phyloP scores from a whole-genome alignment of 192 early-diverging fungal species.

The Irineochytrium annulatum region DNA sequence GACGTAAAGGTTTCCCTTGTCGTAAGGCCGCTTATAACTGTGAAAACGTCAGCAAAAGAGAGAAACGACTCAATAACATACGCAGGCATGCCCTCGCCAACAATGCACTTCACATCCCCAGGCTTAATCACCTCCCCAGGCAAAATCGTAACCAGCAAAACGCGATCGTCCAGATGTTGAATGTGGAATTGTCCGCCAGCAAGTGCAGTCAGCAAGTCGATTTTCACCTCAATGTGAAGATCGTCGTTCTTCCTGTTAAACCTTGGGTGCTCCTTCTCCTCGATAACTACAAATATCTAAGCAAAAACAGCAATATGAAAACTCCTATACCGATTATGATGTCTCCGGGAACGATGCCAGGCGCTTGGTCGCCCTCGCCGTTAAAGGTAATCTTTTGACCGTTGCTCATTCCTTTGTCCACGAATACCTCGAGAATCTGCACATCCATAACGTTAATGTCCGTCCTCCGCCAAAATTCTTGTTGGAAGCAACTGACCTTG shows the following conservation, averaged over 20 bases:
- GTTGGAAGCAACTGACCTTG: slow-evolving; percentile 63
- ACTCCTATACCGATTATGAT: slow-evolving; percentile 97
- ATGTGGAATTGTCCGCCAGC: slow-evolving; percentile 92
- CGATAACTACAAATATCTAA: too few relatives aligned
- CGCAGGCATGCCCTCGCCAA: slow-evolving; percentile 93
- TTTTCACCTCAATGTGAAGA: slow-evolving; percentile 85
- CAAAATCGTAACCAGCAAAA: slow-evolving; percentile 81
- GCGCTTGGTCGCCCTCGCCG: slow-evolving; percentile 96
- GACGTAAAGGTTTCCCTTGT: slow-evolving; percentile 89
- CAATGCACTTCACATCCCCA: slow-evolving; percentile 81
- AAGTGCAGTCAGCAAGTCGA: slow-evolving; percentile 91
- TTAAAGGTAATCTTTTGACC: slow-evolving; percentile 92
- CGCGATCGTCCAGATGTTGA: slow-evolving; percentile 88
- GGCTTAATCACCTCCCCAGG: slow-evolving; percentile 96
- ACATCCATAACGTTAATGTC: neutral
- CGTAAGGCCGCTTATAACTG: slow-evolving; percentile 57
- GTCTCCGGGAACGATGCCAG: slow-evolving; percentile 93
- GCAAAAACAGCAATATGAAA: too few relatives aligned
- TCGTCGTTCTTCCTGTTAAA: slow-evolving; percentile 94
- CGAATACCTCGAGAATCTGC: slow-evolving; percentile 87
- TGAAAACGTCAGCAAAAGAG: neutral
- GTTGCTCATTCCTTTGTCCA: slow-evolving; percentile 97
- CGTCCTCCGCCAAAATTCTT: slow-evolving; percentile 1
- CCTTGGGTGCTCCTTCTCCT: slow-evolving; percentile 89
- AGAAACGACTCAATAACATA: slow-evolving; percentile 64